Evolutionary conservation across 75 land plant genomes (phyloP).

Genomic region (Isoetes taiwanensis): DNA sequence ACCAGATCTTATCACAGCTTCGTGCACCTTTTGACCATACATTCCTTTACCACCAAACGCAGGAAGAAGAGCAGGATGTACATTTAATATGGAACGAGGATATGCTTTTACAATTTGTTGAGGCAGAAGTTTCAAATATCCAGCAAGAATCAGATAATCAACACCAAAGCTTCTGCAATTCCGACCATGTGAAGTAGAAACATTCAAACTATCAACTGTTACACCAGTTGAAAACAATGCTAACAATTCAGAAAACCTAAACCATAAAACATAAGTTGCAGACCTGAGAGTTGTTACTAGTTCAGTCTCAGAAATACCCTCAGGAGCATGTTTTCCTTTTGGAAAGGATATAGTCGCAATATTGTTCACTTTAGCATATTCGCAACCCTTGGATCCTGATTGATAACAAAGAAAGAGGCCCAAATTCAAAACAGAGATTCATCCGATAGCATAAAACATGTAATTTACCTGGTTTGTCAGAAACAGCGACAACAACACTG

Average conservation of each 20-base stretch:
- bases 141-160: slow-evolving; percentile 73
- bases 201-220: too few relatives aligned
- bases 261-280: too few relatives aligned
- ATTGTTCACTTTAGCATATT: slow-evolving; percentile 49
- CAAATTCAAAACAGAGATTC: too few relatives aligned
- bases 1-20: slow-evolving; percentile 89
- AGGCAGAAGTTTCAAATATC: slow-evolving; percentile 79
- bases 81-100: slow-evolving; percentile 69
- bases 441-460: background rate
- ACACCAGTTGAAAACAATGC: too few relatives aligned
- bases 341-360: slow-evolving; percentile 70
- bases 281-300: slow-evolving; percentile 62
- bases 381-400: slow-evolving; percentile 74
- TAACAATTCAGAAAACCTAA: too few relatives aligned
- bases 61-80: slow-evolving; percentile 95
- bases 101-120: slow-evolving; percentile 54
- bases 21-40: slow-evolving; percentile 87
- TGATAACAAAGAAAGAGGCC: slow-evolving; percentile 1
- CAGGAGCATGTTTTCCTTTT: slow-evolving; percentile 24
- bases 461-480: slow-evolving; percentile 55
- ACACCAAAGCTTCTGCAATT: slow-evolving; percentile 43
- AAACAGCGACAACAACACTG: slow-evolving; percentile 51
- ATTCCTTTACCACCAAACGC: slow-evolving; percentile 97
- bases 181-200: too few relatives aligned
- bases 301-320: slow-evolving; percentile 45